A percentile compares a stretch with the other conserved stretches of the same genome.
Evolutionary conservation across 225 moss, liverwort and hornwort genomes (phyloP).

Genomic region (Rhytidiadelphus loreus): DNA sequence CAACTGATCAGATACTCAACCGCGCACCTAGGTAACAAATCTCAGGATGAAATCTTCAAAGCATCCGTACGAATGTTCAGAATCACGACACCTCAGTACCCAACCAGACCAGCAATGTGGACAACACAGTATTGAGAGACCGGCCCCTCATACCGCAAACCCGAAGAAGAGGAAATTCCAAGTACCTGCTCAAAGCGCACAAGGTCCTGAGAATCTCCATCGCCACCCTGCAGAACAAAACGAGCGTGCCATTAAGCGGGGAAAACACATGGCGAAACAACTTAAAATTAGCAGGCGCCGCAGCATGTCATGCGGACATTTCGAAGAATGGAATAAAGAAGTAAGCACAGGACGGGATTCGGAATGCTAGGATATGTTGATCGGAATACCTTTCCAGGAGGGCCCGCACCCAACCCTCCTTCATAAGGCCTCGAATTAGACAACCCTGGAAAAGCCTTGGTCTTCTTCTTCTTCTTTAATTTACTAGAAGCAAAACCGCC

Average conservation of each 20-base stretch:
- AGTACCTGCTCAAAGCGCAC: slow-evolving; percentile 41
- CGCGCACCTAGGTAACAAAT: background rate
- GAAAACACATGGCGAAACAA: background rate
- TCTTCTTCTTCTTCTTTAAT: slow-evolving; percentile 70
- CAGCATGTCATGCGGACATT: background rate
- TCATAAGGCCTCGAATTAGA: slow-evolving; percentile 22
- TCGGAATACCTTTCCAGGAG: slow-evolving; percentile 13
- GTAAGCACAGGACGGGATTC: background rate
- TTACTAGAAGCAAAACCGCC: slow-evolving; percentile 25
- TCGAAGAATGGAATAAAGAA: background rate
- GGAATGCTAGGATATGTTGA: background rate
- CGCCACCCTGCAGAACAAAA: background rate
- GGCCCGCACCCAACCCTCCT: slow-evolving; percentile 19
- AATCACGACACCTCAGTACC: background rate
- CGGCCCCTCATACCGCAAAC: background rate
- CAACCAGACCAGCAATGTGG: background rate
- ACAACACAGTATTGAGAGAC: background rate
- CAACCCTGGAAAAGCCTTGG: slow-evolving; percentile 44
- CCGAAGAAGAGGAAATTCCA: background rate
- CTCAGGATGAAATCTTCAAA: background rate
- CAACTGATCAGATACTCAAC: background rate
- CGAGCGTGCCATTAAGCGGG: background rate
- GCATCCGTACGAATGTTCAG: background rate
- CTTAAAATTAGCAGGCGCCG: background rate
- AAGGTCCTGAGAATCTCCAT: slow-evolving; percentile 12